Conservation (phyloP, 208 protist genomes). For the Phytomonas francai region DNA sequence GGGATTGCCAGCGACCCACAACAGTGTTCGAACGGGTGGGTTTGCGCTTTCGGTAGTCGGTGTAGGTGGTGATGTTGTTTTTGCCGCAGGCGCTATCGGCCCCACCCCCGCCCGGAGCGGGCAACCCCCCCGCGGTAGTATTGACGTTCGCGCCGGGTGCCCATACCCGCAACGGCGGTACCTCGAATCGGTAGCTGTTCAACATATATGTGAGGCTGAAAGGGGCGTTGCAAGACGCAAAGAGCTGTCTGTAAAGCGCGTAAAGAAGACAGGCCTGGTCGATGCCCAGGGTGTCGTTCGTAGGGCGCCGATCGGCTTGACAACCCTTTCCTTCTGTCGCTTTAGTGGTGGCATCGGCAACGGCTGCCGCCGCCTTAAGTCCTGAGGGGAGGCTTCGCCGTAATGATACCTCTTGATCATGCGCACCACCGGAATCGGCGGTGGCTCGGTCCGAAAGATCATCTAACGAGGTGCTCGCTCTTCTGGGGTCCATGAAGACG, state of each 20-base stretch:
- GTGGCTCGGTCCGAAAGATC: neutral
- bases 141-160: conserved; percentile 20
- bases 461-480: neutral
- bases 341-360: neutral
- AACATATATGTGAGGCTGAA: conserved; percentile 71
- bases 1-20: conserved; percentile 25
- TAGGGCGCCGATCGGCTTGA: neutral
- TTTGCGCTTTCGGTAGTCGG: conserved; percentile 35
- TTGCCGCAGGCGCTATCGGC: neutral
- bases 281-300: neutral
- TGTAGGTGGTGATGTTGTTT: conserved; percentile 25
- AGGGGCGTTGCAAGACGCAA: conserved; percentile 57
- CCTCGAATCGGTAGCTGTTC: conserved; percentile 21
- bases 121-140: conserved; percentile 12
- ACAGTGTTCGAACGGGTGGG: conserved; percentile 22
- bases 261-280: neutral
- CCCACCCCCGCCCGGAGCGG: neutral
- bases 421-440: neutral
- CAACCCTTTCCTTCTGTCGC: neutral
- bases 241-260: conserved; percentile 29
- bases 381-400: neutral
- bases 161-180: conserved; percentile 21
- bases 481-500: neutral
- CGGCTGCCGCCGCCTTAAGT: neutral
- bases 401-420: neutral